Evolutionary conservation across 2,329 filamentous ascomycete species (phyloP).

Genomic region (Penicillium sp.): DNA sequence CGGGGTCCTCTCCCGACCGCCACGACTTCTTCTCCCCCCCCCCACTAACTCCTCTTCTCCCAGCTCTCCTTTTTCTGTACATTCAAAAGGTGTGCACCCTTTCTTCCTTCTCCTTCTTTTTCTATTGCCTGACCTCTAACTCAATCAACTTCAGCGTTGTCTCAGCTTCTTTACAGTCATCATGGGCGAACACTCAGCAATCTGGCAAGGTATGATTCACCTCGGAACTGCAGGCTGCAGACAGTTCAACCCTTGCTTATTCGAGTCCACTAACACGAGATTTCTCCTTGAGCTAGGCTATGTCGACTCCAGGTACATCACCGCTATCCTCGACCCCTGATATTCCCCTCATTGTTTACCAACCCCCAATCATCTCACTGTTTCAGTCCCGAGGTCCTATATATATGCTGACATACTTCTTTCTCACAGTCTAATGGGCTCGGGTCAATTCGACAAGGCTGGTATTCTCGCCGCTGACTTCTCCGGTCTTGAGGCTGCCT

Average conservation of each 20-base stretch:
- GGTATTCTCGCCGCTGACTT: slow-evolving; percentile 80
- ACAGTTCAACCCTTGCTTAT: slow-evolving; percentile 1
- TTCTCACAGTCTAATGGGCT: slow-evolving; percentile 68
- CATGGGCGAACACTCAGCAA: slow-evolving; percentile 38
- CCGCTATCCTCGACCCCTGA: not conserved
- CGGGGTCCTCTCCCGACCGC: slow-evolving; percentile 13
- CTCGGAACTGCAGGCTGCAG: not conserved
- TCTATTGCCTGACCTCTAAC: not conserved
- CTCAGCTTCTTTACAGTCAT: slow-evolving; percentile 13
- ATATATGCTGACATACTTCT: slow-evolving; percentile 10
- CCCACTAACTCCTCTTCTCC: slow-evolving; percentile 6
- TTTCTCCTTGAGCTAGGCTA: slow-evolving; percentile 48
- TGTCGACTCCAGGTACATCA: slow-evolving; percentile 59
- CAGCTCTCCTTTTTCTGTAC: slow-evolving; percentile 11
- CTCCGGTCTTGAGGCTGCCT: slow-evolving; percentile 74
- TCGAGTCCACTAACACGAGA: slow-evolving; percentile 12
- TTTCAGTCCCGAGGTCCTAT: too few species aligned
- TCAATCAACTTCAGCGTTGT: slow-evolving; percentile 3
- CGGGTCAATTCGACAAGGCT: slow-evolving; percentile 75
- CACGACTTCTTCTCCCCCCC: slow-evolving; percentile 4
- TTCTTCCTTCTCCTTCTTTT: not conserved
- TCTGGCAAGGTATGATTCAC: slow-evolving; percentile 34
- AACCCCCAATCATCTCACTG: not conserved
- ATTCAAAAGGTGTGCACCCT: slow-evolving; percentile 7
- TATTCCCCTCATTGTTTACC: slow-evolving; percentile 5